phyloP scores from a whole-genome alignment of 176 grass and related monocot species.

The Stipa capillata region DNA sequence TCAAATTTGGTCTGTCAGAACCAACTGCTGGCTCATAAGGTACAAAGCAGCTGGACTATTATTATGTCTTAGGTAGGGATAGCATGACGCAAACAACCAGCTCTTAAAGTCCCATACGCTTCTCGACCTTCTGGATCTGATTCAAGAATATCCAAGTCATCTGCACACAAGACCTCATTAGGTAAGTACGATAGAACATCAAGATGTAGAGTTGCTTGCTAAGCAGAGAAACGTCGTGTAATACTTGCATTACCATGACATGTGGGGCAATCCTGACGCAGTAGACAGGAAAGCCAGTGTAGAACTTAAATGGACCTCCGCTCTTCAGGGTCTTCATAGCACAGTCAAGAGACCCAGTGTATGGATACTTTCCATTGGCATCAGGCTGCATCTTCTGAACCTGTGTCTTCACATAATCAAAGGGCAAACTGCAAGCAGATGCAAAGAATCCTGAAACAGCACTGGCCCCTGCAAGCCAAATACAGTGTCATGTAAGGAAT shows the following conservation, averaged over 20 bases:
- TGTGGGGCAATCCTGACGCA: conserved; percentile 89
- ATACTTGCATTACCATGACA: conserved; percentile 67
- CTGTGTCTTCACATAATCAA: conserved; percentile 96
- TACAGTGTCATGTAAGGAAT: background rate
- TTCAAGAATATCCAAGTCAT: conserved; percentile 99
- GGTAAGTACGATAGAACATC: conserved; percentile 2
- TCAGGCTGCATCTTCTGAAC: conserved; percentile 98
- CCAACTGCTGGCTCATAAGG: conserved; percentile 12
- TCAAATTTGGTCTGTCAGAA: conserved; percentile 18
- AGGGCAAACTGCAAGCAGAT: conserved; percentile 90
- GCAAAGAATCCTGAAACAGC: conserved; percentile 92
- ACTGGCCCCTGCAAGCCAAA: conserved; percentile 69
- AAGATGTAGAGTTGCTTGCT: background rate
- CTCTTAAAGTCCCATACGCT: conserved; percentile 54
- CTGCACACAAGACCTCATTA: conserved; percentile 43
- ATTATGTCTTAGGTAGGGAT: background rate
- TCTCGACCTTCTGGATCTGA: conserved; percentile 78
- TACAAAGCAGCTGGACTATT: conserved; percentile 4
- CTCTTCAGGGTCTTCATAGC: conserved; percentile 75
- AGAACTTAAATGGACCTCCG: conserved; percentile 89
- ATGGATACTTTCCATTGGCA: conserved; percentile 82
- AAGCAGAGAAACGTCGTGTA: background rate
- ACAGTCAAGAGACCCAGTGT: conserved; percentile 83
- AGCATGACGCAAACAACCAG: background rate
- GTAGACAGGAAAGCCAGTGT: conserved; percentile 92